Conservation (phyloP, 192 early-diverging fungal genomes). For the Diversispora eburnea region DNA sequence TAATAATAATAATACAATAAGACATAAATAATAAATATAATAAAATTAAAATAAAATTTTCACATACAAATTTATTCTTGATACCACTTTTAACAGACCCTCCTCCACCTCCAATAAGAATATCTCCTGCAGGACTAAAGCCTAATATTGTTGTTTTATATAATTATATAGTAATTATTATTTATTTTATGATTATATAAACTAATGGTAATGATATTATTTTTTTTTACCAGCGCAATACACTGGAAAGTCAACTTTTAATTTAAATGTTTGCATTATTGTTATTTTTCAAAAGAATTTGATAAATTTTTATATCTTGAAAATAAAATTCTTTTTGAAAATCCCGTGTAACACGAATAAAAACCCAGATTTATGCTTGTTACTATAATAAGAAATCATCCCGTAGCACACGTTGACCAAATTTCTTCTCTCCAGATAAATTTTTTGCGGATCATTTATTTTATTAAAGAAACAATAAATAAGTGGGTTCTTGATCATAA, state of each 20-base stretch:
- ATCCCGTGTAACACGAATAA: no score
- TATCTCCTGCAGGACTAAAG: conserved; percentile 52
- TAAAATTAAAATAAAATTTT: background rate
- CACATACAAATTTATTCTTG: conserved; percentile 80
- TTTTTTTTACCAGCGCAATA: conserved; percentile 17
- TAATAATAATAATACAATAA: background rate
- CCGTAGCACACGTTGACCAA: no score
- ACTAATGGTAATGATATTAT: no score
- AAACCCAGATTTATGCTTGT: no score
- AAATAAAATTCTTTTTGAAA: no score
- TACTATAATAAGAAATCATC: no score
- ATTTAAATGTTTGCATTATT: background rate
- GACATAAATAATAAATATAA: background rate
- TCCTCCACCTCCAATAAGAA: conserved; percentile 84
- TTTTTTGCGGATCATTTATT: no score
- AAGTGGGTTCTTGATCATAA: conserved; percentile 76
- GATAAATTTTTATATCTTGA: no score
- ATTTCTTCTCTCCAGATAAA: no score
- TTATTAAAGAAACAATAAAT: no score
- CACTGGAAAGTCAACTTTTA: conserved; percentile 14
- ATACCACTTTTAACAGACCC: conserved; percentile 77
- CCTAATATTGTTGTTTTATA: conserved; percentile 44
- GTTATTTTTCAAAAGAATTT: background rate
- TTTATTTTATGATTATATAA: background rate
- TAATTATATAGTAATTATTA: background rate